Percentiles rank a stretch among this genome's conserved stretches.
Conservation (phyloP, 257 asterid genomes). For the Capsicum baccatum region DNA sequence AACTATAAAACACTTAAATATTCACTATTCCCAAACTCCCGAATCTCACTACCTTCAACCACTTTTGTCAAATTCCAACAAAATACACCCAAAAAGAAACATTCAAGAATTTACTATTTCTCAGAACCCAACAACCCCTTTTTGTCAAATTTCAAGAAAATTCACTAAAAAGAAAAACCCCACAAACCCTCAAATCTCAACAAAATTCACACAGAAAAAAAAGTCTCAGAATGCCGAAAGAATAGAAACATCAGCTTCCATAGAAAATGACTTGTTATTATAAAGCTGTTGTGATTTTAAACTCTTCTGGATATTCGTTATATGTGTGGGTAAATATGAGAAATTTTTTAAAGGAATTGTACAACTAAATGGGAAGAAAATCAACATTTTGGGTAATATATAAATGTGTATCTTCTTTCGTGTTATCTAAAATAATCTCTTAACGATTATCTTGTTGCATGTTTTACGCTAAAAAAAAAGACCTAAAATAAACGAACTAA, state of each 20-base stretch:
- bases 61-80: slow-evolving; percentile 12
- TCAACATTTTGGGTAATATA: slow-evolving; percentile 2
- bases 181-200: slow-evolving; percentile 18
- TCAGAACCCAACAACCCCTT: too few species aligned
- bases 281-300: neutral
- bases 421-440: neutral
- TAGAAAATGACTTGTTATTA: neutral
- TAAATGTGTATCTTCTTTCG: neutral
- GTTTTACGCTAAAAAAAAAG: neutral
- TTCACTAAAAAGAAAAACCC: neutral
- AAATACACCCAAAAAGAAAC: neutral
- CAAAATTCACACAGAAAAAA: neutral
- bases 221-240: neutral
- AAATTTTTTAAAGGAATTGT: neutral
- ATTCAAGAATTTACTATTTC: too few species aligned
- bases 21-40: slow-evolving; percentile 35
- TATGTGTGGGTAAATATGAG: neutral
- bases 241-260: slow-evolving; percentile 33
- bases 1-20: slow-evolving; percentile 28
- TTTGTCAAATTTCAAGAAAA: too few species aligned
- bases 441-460: neutral
- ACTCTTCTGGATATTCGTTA: neutral
- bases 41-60: slow-evolving; percentile 24
- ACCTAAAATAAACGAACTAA: neutral
- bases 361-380: neutral